A percentile compares a stretch with the other conserved stretches of the same genome.
Evolutionary conservation across 169 alveolate genomes (phyloP).

Genomic region (Eimeria brunetti): DNA sequence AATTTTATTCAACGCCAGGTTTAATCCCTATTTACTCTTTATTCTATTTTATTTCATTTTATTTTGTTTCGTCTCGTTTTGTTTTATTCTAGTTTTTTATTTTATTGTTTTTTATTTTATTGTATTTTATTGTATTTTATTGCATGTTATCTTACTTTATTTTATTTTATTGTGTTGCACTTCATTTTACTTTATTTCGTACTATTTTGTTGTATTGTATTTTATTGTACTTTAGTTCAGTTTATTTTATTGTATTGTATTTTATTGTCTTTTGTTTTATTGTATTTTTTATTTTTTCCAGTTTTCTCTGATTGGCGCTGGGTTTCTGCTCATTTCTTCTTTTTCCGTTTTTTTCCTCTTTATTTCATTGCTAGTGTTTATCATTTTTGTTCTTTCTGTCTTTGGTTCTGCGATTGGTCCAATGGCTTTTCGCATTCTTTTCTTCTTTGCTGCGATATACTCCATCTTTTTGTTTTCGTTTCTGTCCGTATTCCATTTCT

Average conservation of each 20-base stretch:
- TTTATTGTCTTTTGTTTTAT: no score
- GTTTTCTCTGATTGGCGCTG: neutral
- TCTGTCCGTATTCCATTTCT: constrained; percentile 60
- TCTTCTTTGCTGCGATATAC: no score
- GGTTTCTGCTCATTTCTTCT: neutral
- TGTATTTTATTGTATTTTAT: no score
- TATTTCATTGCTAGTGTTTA: neutral
- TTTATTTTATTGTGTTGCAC: neutral
- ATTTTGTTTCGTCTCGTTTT: no score
- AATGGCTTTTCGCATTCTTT: no score
- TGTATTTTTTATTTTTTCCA: no score
- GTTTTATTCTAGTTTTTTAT: neutral
- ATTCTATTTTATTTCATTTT: neutral
- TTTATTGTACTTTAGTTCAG: no score
- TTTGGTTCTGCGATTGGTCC: neutral
- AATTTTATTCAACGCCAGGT: constrained; percentile 97
- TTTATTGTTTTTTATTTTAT: no score
- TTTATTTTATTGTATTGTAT: no score
- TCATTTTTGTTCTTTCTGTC: neutral
- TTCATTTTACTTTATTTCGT: no score
- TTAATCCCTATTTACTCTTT: neutral
- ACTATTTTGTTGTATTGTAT: no score
- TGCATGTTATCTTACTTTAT: no score
- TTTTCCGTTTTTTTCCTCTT: neutral
- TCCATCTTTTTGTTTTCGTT: neutral